These are phyloP conservation scores for Ceratocystis smalleyi DNA, from an alignment of 2,329 filamentous ascomycete genomes.

Conservation along the genomic window DNA sequence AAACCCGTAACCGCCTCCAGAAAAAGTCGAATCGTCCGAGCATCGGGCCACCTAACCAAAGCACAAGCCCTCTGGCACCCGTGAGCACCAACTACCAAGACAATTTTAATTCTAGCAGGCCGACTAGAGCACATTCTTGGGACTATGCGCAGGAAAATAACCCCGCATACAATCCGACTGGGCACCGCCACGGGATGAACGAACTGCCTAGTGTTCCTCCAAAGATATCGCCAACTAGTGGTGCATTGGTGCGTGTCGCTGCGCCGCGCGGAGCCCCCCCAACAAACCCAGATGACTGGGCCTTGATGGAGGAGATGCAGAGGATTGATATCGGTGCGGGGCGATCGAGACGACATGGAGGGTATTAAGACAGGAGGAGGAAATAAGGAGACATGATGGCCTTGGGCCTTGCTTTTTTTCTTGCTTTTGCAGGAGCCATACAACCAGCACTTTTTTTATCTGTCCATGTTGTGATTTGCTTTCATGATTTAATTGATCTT, in stretches of 20 bases:
- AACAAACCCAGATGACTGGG: conserved; percentile 34
- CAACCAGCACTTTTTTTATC: neutral
- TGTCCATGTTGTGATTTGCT: neutral
- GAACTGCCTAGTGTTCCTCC: neutral
- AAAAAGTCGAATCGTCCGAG: conserved; percentile 42
- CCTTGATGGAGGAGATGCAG: conserved; percentile 56
- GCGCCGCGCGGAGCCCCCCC: conserved; percentile 21
- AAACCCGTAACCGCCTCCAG: conserved; percentile 45
- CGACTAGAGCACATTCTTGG: conserved; percentile 35
- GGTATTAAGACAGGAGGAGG: conserved; percentile 22
- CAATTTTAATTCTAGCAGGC: conserved; percentile 28
- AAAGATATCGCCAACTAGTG: conserved; percentile 35
- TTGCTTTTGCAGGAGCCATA: neutral
- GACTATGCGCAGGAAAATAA: conserved; percentile 26
- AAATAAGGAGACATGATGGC: neutral
- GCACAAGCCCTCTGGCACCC: conserved; percentile 36
- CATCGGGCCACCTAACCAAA: conserved; percentile 26
- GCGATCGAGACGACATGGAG: conserved; percentile 36
- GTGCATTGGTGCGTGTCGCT: conserved; percentile 21
- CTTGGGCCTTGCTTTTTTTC: too few species aligned
- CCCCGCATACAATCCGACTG: conserved; percentile 17
- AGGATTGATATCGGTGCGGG: conserved; percentile 50
- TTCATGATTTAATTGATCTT: neutral
- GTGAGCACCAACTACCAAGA: conserved; percentile 22
- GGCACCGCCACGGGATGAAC: conserved; percentile 31